Evolutionary conservation across 805 yeast species (phyloP), one percentile per base, ranked within the genome.

Genomic region (Candida alai): DNA sequence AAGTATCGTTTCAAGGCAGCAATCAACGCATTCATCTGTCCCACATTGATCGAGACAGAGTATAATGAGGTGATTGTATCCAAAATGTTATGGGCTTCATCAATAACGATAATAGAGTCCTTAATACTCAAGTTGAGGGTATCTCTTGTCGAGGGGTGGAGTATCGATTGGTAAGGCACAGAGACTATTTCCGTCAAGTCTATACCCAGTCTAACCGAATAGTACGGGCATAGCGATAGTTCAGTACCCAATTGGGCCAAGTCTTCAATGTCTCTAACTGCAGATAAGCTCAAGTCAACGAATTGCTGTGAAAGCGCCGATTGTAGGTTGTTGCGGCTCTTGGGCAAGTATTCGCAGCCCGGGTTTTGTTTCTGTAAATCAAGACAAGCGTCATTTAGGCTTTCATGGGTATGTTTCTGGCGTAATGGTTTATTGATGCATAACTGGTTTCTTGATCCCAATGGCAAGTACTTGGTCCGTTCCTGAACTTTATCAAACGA

Each of bases 61-160:
- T 82, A 73, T 41, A 90, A 61, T 2, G 82, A 60, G 1, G 80
- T 73, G 3, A 89, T 75, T 0, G 89, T 78, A 45, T 88, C 96
- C 19, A 87, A 52, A 27, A 89, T 60, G 52, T 89, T 89, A 52
- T 89, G 97, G 0, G 97, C 97, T 52, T 89, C 97, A 54, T 89
- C 97, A 18, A 89, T 79, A 4, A 90, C 73, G 1, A 90, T 76
- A 2, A 89, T 71, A 1, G 89, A 69, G 36, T 76, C 73, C 34
- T 71, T 69, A 7, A 89, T 48, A 25, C 78, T 68, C 5, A 89
- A 51, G 1, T 75, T 74, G 27, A 88, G 51, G 0, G 77, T 63
- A 4, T 68, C 68, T 45, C 96, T 65, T 0, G 93, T 62, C 6
- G 68, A 63, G 9, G 68, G 68, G 40, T 80, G 84, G 1, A 86